Conservation (phyloP, 78 protist species). For the Dictyostelium intermedium region DNA sequence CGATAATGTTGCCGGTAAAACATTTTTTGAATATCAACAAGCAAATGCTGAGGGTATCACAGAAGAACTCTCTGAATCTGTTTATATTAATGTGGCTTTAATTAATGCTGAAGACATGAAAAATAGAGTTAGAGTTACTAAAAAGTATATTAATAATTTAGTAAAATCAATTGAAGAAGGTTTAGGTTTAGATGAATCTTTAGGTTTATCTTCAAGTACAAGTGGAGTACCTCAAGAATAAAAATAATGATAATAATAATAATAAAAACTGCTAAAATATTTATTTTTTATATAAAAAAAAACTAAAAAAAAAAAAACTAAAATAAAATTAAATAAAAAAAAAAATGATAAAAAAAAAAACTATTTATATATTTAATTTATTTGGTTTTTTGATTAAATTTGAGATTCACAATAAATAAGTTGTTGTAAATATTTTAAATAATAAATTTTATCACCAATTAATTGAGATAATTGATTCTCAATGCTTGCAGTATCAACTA, state of each 20-base stretch:
- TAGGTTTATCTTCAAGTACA: slow-evolving; percentile 1
- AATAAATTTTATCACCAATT: slow-evolving; percentile 37
- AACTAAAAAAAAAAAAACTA: too few species aligned
- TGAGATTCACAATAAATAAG: slow-evolving; percentile 43
- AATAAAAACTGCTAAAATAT: too few species aligned
- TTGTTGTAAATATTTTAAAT: slow-evolving; percentile 69
- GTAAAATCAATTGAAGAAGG: slow-evolving; percentile 79
- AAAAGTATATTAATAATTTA: slow-evolving; percentile 64
- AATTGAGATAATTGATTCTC: slow-evolving; percentile 5
- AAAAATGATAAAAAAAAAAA: too few species aligned
- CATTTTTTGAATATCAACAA: slow-evolving; percentile 83
- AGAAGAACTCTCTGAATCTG: slow-evolving; percentile 59
- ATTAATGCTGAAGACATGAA: slow-evolving; percentile 77
- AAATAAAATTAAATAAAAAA: too few species aligned
- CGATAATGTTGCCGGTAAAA: slow-evolving; percentile 41
- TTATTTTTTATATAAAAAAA: too few species aligned
- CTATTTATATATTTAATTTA: too few species aligned
- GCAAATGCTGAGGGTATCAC: slow-evolving; percentile 87
- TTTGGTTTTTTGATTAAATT: neutral
- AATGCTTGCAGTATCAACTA: neutral
- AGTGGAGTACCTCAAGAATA: slow-evolving; percentile 48
- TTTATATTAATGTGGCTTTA: slow-evolving; percentile 42
- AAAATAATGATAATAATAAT: neutral
- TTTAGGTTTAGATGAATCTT: slow-evolving; percentile 46
- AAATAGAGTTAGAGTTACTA: slow-evolving; percentile 72